Evolutionary conservation across 2,329 filamentous ascomycete species (phyloP).

Genomic region (Clathrospora elynae): DNA sequence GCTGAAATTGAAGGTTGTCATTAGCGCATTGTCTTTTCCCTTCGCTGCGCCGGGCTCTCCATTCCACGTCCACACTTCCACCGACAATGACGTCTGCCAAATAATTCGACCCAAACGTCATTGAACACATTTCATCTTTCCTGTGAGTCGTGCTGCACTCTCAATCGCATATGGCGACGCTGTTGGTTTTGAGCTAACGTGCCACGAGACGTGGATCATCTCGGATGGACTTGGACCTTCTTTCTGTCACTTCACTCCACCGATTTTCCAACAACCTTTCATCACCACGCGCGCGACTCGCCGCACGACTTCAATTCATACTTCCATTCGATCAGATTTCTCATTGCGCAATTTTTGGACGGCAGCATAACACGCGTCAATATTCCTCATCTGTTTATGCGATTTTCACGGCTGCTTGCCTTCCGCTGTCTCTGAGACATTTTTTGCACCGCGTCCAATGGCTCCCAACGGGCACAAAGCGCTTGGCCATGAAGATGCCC

Average conservation of each 20-base stretch:
- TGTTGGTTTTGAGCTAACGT: constrained; percentile 34
- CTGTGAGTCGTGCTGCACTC: constrained; percentile 22
- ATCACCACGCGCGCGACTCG: constrained; percentile 28
- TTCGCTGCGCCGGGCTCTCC: constrained; percentile 32
- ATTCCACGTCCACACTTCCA: constrained; percentile 31
- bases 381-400: constrained; percentile 12
- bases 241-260: constrained; percentile 42
- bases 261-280: constrained; percentile 27
- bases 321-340: constrained; percentile 11
- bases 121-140: constrained; percentile 18
- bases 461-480: constrained; percentile 25
- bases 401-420: constrained; percentile 10
- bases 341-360: constrained; percentile 15
- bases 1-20: constrained; percentile 44
- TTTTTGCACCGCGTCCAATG: constrained; percentile 19
- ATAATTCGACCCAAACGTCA: constrained; percentile 12
- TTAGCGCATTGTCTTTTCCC: constrained; percentile 39
- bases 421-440: constrained; percentile 13
- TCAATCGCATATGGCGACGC: constrained; percentile 16
- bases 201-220: constrained; percentile 43
- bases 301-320: constrained; percentile 19
- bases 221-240: constrained; percentile 40
- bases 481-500: constrained; percentile 10
- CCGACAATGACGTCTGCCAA: constrained; percentile 29
- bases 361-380: constrained; percentile 13